These are phyloP conservation scores for Phoenix roebelenii DNA, from an alignment of 176 grass and related monocot genomes.

Conservation along the genomic window DNA sequence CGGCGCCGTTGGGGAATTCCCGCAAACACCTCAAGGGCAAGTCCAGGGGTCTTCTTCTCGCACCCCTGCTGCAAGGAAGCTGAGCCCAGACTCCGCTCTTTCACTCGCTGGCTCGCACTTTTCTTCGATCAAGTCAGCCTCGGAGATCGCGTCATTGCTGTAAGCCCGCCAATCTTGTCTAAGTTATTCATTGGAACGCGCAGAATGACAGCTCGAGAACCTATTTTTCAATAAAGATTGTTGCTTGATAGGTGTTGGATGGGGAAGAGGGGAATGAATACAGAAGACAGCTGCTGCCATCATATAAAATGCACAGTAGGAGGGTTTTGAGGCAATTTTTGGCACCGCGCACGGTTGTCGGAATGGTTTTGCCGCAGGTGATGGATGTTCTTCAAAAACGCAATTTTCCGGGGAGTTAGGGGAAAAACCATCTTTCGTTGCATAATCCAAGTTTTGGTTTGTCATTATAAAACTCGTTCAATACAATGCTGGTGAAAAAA, in stretches of 20 bases:
- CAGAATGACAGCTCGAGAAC: too few species aligned
- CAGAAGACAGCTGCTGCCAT: slow-evolving; percentile 53
- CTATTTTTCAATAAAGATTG: too few species aligned
- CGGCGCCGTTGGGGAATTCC: slow-evolving; percentile 34
- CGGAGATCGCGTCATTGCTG: slow-evolving; percentile 59
- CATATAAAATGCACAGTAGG: slow-evolving; percentile 56
- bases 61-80: slow-evolving; percentile 62
- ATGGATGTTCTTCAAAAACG: slow-evolving; percentile 48
- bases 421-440: background rate
- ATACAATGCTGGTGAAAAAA: too few species aligned
- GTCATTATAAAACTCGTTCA: too few species aligned
- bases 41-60: slow-evolving; percentile 48
- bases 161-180: slow-evolving; percentile 13
- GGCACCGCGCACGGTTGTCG: background rate
- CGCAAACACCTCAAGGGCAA: slow-evolving; percentile 34
- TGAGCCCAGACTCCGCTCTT: slow-evolving; percentile 46
- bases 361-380: slow-evolving; percentile 22
- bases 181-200: too few species aligned
- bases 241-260: slow-evolving; percentile 47
- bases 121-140: slow-evolving; percentile 77
- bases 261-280: slow-evolving; percentile 73
- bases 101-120: slow-evolving; percentile 59
- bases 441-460: too few species aligned
- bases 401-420: slow-evolving; percentile 48
- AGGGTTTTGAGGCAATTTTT: slow-evolving; percentile 6